Conservation (phyloP, 129 eudicot genomes). For the Flaveria trinervia region DNA sequence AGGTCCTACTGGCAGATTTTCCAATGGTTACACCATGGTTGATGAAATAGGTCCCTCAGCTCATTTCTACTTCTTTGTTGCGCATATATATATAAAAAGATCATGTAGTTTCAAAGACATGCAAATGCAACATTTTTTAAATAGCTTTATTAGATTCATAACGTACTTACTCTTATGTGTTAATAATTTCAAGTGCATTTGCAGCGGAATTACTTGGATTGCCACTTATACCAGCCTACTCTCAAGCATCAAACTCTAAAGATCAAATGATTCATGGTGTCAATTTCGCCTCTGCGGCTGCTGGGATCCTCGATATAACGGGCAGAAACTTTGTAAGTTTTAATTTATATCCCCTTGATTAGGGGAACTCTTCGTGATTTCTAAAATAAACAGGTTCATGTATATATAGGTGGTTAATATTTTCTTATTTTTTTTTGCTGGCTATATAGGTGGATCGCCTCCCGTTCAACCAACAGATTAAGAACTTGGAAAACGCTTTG, state of each 20-base stretch:
- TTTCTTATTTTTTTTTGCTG: neutral
- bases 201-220: conserved; percentile 81
- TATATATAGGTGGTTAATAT: neutral
- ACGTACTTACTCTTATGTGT: neutral
- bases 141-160: too few species aligned
- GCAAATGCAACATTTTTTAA: neutral
- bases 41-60: conserved; percentile 62
- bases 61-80: neutral
- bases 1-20: conserved; percentile 85
- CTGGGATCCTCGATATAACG: conserved; percentile 87
- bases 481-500: conserved; percentile 69
- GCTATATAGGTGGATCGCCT: conserved; percentile 67
- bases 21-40: conserved; percentile 89
- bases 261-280: conserved; percentile 69
- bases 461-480: conserved; percentile 80
- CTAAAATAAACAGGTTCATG: neutral
- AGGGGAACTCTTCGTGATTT: neutral
- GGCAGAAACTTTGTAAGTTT: conserved; percentile 83
- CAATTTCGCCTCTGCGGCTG: conserved; percentile 95
- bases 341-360: neutral
- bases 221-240: conserved; percentile 70
- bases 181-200: neutral
- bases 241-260: conserved; percentile 53
- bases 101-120: conserved; percentile 9
- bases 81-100: neutral